Evolutionary conservation across 352 stramenopile species (phyloP), one percentile per base, ranked within the genome.

Genomic region (Phytopythium kandeliae): DNA sequence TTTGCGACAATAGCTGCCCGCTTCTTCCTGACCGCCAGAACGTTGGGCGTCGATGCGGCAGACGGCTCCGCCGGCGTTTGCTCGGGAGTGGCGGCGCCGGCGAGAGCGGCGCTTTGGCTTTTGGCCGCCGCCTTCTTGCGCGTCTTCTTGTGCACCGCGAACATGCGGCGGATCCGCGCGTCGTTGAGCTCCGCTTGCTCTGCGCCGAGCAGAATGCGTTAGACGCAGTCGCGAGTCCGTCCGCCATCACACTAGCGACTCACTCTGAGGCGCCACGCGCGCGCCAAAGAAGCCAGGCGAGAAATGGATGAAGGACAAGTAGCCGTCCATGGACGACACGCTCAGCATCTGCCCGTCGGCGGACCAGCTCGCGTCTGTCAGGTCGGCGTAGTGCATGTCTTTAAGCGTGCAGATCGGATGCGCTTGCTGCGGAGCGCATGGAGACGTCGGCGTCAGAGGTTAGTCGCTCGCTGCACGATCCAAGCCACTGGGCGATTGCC

Each of bases 321-420:
- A 98, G 36, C 96, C 96, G 69, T 99, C 96, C 25, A 89, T 93
- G 26, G 93, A 98, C n/a, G 85, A 96, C 16, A 98, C 83, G 52
- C 95, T 85, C 21, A 99, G 69, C n/a, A 81, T 78, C 36, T 81
- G 83, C 13, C 93, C 95, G 66, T 98, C 89, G 0, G 61, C 44
- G 2, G 89, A 96, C 96, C 96, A 99, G 41, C 77, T 83, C 26
- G 78, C 84, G 71, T 98, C 95, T 16, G 93, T 98, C 48, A 99
- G 76, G 28, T 96, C 85, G 11, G 94, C 87, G 74, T 98, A 98
- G 69, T 98, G 96, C 21, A 98, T 69, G 41, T 94, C 86, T 54
- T 89, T 85, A 41, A 95, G 79, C 26, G 96, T 84, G 37, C 81
- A 89, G 8, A 98, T 78, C 8, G 96, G 93, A 34, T 89, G 69